Evolutionary conservation across 768 basidiomycete species (phyloP).

Genomic region (Dictyophora rubrovolvata): DNA sequence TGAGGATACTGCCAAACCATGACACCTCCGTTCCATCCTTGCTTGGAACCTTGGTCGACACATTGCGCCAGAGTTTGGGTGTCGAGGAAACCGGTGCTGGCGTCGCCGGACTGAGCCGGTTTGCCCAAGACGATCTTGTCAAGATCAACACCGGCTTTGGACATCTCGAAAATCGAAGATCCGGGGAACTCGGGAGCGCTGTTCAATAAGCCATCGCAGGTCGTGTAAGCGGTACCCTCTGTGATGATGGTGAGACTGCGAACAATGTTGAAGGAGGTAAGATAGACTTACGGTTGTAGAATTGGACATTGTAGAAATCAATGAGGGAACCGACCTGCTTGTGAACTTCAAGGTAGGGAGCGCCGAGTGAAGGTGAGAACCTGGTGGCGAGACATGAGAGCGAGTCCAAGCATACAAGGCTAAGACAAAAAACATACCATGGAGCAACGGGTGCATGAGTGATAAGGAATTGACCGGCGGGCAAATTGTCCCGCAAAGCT

Average conservation of each 20-base stretch:
- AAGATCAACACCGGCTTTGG: constrained; percentile 20
- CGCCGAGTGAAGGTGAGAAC: constrained; percentile 8
- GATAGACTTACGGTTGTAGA: constrained; percentile 12
- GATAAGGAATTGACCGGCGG: constrained; percentile 13
- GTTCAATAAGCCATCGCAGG: constrained; percentile 15
- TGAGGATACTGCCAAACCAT: constrained; percentile 21
- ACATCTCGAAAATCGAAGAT: constrained; percentile 26
- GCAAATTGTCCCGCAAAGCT: constrained; percentile 15
- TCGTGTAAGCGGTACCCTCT: constrained; percentile 11
- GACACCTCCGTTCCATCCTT: constrained; percentile 27
- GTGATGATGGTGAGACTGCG: background rate
- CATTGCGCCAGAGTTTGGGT: constrained; percentile 17
- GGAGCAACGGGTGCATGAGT: constrained; percentile 13
- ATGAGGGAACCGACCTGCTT: constrained; percentile 21
- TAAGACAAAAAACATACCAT: constrained; percentile 11
- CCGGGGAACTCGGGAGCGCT: constrained; percentile 21
- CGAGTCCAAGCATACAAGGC: background rate
- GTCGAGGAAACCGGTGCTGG: constrained; percentile 17
- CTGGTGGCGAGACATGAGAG: background rate
- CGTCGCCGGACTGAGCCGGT: constrained; percentile 19
- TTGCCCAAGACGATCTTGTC: constrained; percentile 31
- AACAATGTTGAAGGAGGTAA: background rate
- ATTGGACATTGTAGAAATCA: constrained; percentile 19
- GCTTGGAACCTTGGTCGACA: constrained; percentile 19
- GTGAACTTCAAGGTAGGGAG: constrained; percentile 24